Evolutionary conservation across 148 eudicot genomes (phyloP), one percentile per base, ranked within the genome.

Genomic region (Cornus controversa): DNA sequence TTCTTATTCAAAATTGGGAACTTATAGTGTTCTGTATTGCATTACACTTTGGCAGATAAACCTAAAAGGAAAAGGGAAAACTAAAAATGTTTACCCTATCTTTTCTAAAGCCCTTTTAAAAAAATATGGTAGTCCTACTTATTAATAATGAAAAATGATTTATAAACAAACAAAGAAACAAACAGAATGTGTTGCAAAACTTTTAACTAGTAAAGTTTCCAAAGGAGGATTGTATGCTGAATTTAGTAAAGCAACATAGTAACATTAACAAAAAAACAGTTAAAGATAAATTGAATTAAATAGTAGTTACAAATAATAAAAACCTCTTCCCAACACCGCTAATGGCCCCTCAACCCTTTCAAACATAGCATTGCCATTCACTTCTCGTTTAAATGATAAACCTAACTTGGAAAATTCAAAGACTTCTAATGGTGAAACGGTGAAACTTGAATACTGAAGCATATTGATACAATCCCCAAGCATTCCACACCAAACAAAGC

Each of bases 391-490:
- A 2, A 16, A n/a, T 27, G 16, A 8, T 53, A 72, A 72, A 57
- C 28, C 18, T 27, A 26, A 13, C 0, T 27, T 9, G 25, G 2
- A 23, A 67, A 16, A 1, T 10, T 54, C 20, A 54, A n/a, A 60
- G 25, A 60, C 23, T 13, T 60, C 25, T 3, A 1, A 18, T 60
- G 25, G 64, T n/a, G 8, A 60, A 60, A 22, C 23, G 22, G 9
- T 60, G 25, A 18, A 40, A 60, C 23, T 24, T 31, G 22, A 60
- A 0, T 18, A 24, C 60, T 75, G 77, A 63, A 37, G 4, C 77
- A 64, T 57, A 25, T 37, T 24, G 64, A 16, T 63, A 66, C 24
- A 62, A 63, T 74, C 57, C 68, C 50, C 68, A 24, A 62, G 68
- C 15, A 25, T 60, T 22, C 65, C 1, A 34, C 53, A 60, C 23